phyloP scores from a whole-genome alignment of 2,329 filamentous ascomycete species.

The Podosphaera xanthii region DNA sequence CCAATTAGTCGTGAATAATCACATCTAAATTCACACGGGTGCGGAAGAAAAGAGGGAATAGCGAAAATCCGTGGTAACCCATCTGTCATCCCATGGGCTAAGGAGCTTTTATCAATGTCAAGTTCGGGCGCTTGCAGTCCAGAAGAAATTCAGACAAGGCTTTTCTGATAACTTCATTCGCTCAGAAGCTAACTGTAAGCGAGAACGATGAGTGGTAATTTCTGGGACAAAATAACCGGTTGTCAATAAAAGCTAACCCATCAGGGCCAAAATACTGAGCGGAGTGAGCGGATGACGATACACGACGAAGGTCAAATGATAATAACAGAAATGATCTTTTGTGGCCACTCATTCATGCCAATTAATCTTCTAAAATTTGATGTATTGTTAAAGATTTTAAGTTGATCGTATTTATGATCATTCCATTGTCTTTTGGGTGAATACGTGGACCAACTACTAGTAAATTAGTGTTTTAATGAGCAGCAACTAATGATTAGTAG shows the following conservation, averaged over 20 bases:
- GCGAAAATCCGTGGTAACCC: neutral
- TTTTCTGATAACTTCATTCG: neutral
- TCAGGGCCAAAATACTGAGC: neutral
- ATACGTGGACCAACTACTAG: too few relatives aligned
- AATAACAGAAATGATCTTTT: too few relatives aligned
- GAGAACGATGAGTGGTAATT: neutral
- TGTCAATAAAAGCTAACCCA: neutral
- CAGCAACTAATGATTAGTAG: too few relatives aligned
- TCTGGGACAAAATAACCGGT: neutral
- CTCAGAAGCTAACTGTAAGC: neutral
- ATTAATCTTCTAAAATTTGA: too few relatives aligned
- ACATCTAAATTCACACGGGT: neutral
- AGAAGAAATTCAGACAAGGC: neutral
- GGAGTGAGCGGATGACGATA: neutral
- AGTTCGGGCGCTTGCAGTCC: neutral
- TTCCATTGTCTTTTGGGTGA: too few relatives aligned
- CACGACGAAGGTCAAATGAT: too few relatives aligned
- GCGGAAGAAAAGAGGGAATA: neutral
- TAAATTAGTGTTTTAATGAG: too few relatives aligned
- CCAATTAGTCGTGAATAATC: conserved; percentile 10
- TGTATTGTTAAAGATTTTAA: too few relatives aligned
- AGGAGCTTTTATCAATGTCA: neutral
- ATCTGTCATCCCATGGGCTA: neutral
- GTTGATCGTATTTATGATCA: too few relatives aligned
- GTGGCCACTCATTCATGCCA: too few relatives aligned